phyloP scores from a whole-genome alignment of 305 asterid species.

The Rubia occidens region DNA sequence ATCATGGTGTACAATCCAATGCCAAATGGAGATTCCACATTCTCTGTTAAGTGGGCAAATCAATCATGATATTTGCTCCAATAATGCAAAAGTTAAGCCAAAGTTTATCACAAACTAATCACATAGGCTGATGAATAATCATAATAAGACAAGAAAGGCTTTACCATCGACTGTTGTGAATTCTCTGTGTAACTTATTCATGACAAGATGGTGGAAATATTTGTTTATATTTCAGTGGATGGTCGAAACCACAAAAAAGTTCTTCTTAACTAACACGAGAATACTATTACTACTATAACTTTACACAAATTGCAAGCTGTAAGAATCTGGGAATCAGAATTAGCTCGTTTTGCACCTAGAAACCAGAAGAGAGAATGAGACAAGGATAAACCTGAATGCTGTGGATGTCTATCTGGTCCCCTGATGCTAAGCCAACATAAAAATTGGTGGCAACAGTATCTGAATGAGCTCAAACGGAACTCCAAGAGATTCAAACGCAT shows the following conservation, averaged over 20 bases:
- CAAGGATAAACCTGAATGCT: not conserved
- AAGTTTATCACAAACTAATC: not conserved
- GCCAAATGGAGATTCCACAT: not conserved
- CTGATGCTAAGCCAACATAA: slow-evolving; percentile 28
- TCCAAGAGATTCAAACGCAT: slow-evolving; percentile 8
- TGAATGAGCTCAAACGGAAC: slow-evolving; percentile 17
- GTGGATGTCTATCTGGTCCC: slow-evolving; percentile 24
- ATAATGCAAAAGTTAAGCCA: slow-evolving; percentile 2
- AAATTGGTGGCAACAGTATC: slow-evolving; percentile 20
- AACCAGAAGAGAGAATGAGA: not conserved
- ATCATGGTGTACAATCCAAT: not conserved
- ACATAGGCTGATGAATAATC: slow-evolving; percentile 1
- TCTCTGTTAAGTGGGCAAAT: not conserved
- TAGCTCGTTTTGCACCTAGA: not conserved
- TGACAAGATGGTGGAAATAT: not conserved
- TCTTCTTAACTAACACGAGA: not conserved
- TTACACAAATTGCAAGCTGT: slow-evolving; percentile 3
- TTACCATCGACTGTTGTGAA: not conserved
- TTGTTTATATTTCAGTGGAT: not conserved
- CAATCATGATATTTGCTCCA: not conserved
- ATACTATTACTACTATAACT: not conserved
- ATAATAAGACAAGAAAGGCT: slow-evolving; percentile 1
- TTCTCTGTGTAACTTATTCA: not conserved
- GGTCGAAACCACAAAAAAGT: not conserved
- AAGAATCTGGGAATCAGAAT: not conserved